Percentiles rank a stretch among this genome's conserved stretches.
Evolutionary conservation across 2,329 filamentous ascomycete genomes (phyloP).

Genomic region (Fusarium sulawesiense): DNA sequence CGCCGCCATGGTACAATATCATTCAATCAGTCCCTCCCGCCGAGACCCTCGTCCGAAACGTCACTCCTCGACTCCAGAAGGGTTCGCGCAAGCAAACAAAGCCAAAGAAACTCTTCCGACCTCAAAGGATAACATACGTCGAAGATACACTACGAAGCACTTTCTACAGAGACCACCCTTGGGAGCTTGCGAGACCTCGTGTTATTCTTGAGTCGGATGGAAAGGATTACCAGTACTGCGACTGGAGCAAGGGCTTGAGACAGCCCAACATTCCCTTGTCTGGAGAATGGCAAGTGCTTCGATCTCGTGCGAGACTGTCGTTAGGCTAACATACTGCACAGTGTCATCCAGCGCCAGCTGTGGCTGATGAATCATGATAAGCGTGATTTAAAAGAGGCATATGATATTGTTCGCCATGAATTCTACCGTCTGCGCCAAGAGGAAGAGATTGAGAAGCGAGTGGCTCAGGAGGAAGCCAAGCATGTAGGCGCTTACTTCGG

Average conservation of each 20-base stretch:
- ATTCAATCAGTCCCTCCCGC: conserved; percentile 66
- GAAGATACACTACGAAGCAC: conserved; percentile 84
- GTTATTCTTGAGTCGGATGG: conserved; percentile 88
- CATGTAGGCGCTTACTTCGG: conserved; percentile 91
- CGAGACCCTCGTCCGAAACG: conserved; percentile 67
- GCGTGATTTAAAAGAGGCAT: conserved; percentile 73
- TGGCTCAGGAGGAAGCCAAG: conserved; percentile 88
- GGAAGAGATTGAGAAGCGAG: conserved; percentile 83
- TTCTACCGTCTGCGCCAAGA: conserved; percentile 88
- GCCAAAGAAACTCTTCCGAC: conserved; percentile 82
- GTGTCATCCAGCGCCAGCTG: conserved; percentile 91
- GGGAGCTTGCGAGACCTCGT: conserved; percentile 92
- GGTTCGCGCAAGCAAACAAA: conserved; percentile 57
- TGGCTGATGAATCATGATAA: conserved; percentile 79
- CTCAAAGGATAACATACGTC: conserved; percentile 79
- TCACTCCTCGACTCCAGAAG: conserved; percentile 59
- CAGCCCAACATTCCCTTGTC: conserved; percentile 82
- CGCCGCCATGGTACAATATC: conserved; percentile 63
- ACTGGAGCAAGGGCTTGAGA: conserved; percentile 81
- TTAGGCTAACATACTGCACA: conserved; percentile 54
- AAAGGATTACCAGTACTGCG: conserved; percentile 77
- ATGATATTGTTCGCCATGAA: conserved; percentile 87
- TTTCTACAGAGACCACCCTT: conserved; percentile 95
- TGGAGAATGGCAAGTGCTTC: conserved; percentile 63
- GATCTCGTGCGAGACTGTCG: background rate